These are phyloP conservation scores for Penicillium salamii DNA, from an alignment of 495 filamentous ascomycete species.

Conservation along the genomic window DNA sequence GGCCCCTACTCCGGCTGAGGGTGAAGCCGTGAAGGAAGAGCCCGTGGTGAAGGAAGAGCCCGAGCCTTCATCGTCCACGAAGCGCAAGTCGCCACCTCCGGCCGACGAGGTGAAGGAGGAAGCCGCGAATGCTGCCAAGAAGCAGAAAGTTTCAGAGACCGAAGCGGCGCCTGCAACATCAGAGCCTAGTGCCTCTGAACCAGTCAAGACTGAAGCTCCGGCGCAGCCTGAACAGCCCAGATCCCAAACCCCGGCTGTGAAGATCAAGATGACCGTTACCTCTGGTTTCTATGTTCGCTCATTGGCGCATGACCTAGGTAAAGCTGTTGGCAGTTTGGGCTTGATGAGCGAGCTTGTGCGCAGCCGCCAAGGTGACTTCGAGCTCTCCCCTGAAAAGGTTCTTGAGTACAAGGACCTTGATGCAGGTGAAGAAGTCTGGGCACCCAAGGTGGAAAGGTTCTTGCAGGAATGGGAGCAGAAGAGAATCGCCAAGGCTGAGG, in stretches of 20 bases:
- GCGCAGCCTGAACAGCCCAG: constrained; percentile 16
- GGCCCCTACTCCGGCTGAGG: constrained; percentile 23
- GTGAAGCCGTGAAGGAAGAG: constrained; percentile 13
- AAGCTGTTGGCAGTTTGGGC: constrained; percentile 73
- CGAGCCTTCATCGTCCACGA: constrained; percentile 14
- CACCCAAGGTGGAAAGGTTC: constrained; percentile 64
- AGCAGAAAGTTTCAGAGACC: constrained; percentile 33
- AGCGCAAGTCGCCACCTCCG: constrained; percentile 35
- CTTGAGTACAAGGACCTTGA: constrained; percentile 79
- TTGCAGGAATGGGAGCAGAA: constrained; percentile 59
- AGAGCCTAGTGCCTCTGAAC: constrained; percentile 20
- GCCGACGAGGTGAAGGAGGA: constrained; percentile 24
- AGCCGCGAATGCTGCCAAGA: constrained; percentile 27
- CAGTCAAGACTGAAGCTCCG: constrained; percentile 6
- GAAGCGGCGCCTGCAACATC: constrained; percentile 16
- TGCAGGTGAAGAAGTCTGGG: constrained; percentile 80
- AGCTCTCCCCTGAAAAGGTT: constrained; percentile 61
- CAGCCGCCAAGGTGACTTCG: constrained; percentile 76
- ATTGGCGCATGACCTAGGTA: constrained; percentile 86
- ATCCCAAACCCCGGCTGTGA: constrained; percentile 63
- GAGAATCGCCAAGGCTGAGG: constrained; percentile 21
- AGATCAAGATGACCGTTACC: constrained; percentile 85
- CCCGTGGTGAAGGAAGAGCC: constrained; percentile 10
- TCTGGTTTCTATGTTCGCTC: constrained; percentile 97
- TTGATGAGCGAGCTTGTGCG: constrained; percentile 85